Evolutionary conservation across 805 yeast genomes (phyloP), one percentile per base, ranked within the genome.

Genomic region (Kodamaea restingae): DNA sequence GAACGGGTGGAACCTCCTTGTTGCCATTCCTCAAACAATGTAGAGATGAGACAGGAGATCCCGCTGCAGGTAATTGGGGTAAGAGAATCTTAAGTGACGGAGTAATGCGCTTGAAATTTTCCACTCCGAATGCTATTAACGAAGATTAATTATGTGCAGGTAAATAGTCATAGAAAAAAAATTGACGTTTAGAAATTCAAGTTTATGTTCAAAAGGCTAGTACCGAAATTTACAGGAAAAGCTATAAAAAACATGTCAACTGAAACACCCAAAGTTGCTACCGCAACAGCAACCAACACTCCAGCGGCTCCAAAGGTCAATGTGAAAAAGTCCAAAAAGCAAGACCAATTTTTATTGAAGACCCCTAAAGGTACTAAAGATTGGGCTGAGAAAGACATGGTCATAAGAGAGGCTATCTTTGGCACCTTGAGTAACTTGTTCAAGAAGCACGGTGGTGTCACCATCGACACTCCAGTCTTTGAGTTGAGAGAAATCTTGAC

Each of bases 361-460:
- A 88, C 95, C 32, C 98, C 98, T 37, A 93, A 93, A 62, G 98
- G 98, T 48, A 68, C 98, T 51, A 90, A 88, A 63, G 98, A 93
- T 63, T 93, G 98, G 98, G 87, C 96, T 47, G 98, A 93, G 54
- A 84, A 84, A 60, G 98, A 93, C 61, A 93, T 93, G 98, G 84
- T 88, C 28, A 79, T 93, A 50, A 80, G 98, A 63, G 91, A 86
- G 53, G 93, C 85, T 28, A 76, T 93, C 44, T 93, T 93, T 62
- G 67, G 71, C 38, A 76, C 88, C 7, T 65, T 93, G 45, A 77
- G 90, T 11, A 54, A 67, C 2, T 64, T 93, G 36, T 93, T 93
- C 76, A 84, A 88, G 63, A 83, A 88, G 52, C 99, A 93, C 63
- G 99, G 99, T 46, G 98, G 95, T 64, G 96, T 88, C 24, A 91